Base-by-base conservation (phyloP, 257 asterid species). In the Galeopsis tetrahit region DNA sequence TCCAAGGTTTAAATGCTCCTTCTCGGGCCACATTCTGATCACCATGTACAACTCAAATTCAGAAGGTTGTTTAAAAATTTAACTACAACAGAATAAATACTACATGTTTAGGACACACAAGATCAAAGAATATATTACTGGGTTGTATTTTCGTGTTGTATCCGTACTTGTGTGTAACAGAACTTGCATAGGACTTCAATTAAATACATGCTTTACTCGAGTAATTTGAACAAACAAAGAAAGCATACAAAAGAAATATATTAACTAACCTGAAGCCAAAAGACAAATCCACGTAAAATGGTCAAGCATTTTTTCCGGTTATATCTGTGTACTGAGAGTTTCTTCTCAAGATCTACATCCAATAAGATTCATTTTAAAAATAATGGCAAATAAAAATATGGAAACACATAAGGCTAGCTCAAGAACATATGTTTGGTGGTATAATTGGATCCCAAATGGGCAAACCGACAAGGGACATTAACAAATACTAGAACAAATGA, bases 241-340 rank as follows among this genome's bases (percentile, higher is more conserved):
- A 7, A 67, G 33, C 43, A 68, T 35, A 17, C 38, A 36, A 36
- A 60, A 36, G 28, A 39, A 39, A 59, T 34, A 5, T 13, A 65
- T 32, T 11, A 68, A 73, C 79, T 68, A 46, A 78, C 91, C 84
- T 76, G 72, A 28, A 86, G 77, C 88, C 88, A 86, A 63, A 80
- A 84, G 85, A 84, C 78, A 70, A 86, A 84, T 4, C 91, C 91
- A 17, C 91, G 91, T 63, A 82, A 17, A 61, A 86, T 49, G 60
- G 66, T 70, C 81, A 86, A 69, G 70, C 76, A 9, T 72, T 72
- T 79, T 63, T 71, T 36, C 13, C 6, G 44, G 35, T 34, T 42
- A 21, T 48, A 51, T 42, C 58, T 57, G 52, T 28, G 21, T 51
- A n/a, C 43, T 51, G 6, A 14, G 32, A 86, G 71, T 58, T 59